phyloP scores from a whole-genome alignment of 345 rosid genomes.

The Combretum micranthum region DNA sequence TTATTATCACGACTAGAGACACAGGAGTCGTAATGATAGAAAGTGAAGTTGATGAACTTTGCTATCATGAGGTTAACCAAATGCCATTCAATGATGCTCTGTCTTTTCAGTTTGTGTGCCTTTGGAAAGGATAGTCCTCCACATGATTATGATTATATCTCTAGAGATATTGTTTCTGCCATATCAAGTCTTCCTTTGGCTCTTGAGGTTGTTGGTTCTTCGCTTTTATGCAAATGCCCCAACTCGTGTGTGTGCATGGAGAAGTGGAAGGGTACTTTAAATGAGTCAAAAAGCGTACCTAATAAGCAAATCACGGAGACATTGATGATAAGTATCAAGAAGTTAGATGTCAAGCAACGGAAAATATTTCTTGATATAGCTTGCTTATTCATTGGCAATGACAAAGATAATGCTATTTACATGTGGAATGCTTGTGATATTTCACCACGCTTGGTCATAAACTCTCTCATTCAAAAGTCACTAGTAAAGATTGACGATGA shows the following conservation, averaged over 20 bases:
- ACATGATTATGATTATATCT: background rate
- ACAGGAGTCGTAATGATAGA: no score
- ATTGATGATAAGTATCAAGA: background rate
- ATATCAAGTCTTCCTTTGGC: background rate
- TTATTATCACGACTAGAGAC: no score
- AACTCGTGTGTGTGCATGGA: no score
- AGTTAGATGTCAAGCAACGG: background rate
- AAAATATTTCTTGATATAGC: conserved; percentile 4
- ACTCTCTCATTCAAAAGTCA: background rate
- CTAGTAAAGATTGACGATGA: background rate
- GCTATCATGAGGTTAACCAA: no score
- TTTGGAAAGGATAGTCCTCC: background rate
- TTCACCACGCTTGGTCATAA: background rate
- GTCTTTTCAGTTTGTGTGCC: background rate
- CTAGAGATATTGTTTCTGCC: background rate
- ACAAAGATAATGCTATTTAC: background rate
- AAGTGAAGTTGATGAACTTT: no score
- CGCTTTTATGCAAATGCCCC: background rate
- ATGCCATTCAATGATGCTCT: background rate
- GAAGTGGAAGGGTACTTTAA: background rate
- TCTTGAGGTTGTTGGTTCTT: background rate
- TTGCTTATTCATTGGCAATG: background rate
- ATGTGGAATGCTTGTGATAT: background rate
- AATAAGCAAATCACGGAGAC: background rate
- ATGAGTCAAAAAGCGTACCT: background rate